Base-by-base conservation (phyloP, 345 rosid genomes). In the Brassica rapa region DNA sequence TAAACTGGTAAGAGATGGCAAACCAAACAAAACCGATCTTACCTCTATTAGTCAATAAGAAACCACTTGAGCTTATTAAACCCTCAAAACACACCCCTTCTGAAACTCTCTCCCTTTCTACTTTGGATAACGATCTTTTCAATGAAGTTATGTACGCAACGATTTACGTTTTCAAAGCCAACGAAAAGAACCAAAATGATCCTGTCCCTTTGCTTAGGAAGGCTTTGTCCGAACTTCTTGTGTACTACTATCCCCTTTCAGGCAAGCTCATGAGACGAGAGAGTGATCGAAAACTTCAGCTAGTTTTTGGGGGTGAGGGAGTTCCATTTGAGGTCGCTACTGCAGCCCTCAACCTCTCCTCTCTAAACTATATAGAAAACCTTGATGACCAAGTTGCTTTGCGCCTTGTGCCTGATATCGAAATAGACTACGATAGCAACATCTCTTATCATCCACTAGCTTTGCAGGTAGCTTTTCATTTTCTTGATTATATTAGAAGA, bases 321-420 rank as follows among this genome's bases (percentile, higher is more conserved):
- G 92, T 86, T 43, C 92, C 88, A 7, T 86, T 88, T 68, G 41
- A 72, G 14, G 92, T 73, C 16, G 87, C 89, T 30, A 78, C 60
- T 3, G 81, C 80, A 3, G 1, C 74, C 62, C 79, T 78, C 53
- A n/a, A 66, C 3, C 88, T 87, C 37, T 67, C 86, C 53, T 69
- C 82, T 60, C 73, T 87, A 33, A 49, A 76, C 56, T 79, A 84
- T 75, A 29, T 85, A 1, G 88, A 86, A 43, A 79, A 80, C 19
- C 63, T 85, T 11, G 83, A 83, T 41, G 76, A 64, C 10, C 64
- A 77, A 16, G 24, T 66, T 73, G 82, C 82, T 8, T 67, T 65
- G 74, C 41, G 46, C 0, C 76, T 84, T 25, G 78, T 82, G 19
- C 80, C 80, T n/a, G 75, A 77, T 1, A 46, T 69, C 19, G 75